Percentiles rank a stretch among this genome's conserved stretches.
These are phyloP conservation scores for Skeletonema potamos DNA, from an alignment of 108 stramenopile genomes.

Conservation along the genomic window DNA sequence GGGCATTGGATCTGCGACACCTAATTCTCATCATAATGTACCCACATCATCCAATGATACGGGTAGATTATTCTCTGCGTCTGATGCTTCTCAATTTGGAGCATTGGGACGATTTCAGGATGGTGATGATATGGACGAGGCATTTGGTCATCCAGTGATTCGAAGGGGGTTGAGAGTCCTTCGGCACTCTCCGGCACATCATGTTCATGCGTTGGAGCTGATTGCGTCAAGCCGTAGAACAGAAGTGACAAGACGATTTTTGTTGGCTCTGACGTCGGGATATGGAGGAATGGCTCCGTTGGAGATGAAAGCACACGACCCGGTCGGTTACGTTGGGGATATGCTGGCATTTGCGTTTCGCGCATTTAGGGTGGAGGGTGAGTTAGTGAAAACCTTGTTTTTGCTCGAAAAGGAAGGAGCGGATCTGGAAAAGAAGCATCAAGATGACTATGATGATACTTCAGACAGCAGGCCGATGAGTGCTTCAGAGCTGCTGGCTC, in stretches of 20 bases:
- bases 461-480: slow-evolving; percentile 49
- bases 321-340: slow-evolving; percentile 83
- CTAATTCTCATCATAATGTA: slow-evolving; percentile 13
- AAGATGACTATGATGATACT: slow-evolving; percentile 24
- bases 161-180: slow-evolving; percentile 57
- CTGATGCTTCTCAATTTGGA: slow-evolving; percentile 5
- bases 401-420: slow-evolving; percentile 20
- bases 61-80: neutral
- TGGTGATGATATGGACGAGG: slow-evolving; percentile 74
- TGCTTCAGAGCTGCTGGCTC: slow-evolving; percentile 57
- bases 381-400: slow-evolving; percentile 53
- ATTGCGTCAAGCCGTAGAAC: slow-evolving; percentile 65
- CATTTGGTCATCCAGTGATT: slow-evolving; percentile 66
- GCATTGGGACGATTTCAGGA: slow-evolving; percentile 32
- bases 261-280: slow-evolving; percentile 79
- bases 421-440: slow-evolving; percentile 1
- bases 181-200: slow-evolving; percentile 72
- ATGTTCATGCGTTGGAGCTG: slow-evolving; percentile 74
- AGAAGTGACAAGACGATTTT: slow-evolving; percentile 77
- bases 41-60: slow-evolving; percentile 42
- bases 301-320: slow-evolving; percentile 87
- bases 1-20: slow-evolving; percentile 44
- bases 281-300: slow-evolving; percentile 74
- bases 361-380: slow-evolving; percentile 76
- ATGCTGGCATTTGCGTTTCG: slow-evolving; percentile 88